phyloP scores from a whole-genome alignment of 345 rosid genomes.

The Noccaea caerulescens region DNA sequence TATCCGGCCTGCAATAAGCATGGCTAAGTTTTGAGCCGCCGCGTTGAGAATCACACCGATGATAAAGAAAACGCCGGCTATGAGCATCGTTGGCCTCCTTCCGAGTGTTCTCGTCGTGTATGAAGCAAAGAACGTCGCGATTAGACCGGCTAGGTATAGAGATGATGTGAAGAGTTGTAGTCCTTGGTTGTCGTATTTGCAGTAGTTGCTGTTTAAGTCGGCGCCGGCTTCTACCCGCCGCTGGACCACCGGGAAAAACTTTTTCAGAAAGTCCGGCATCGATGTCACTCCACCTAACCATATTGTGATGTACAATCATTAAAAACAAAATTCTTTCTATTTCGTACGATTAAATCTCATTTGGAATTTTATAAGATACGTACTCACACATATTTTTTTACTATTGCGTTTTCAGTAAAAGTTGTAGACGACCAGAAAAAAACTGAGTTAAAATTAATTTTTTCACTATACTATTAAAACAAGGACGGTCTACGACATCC shows the following conservation, averaged over 20 bases:
- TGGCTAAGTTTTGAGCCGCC: constrained; percentile 79
- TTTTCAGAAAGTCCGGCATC: constrained; percentile 76
- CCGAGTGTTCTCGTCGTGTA: constrained; percentile 90
- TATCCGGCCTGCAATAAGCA: constrained; percentile 89
- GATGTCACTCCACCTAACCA: constrained; percentile 85
- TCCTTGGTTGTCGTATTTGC: constrained; percentile 94
- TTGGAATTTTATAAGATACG: not conserved
- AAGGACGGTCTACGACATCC: constrained; percentile 6
- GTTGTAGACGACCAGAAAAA: not conserved
- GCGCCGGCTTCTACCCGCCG: constrained; percentile 43
- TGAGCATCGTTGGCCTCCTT: constrained; percentile 76
- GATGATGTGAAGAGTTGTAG: constrained; percentile 91
- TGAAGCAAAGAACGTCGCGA: constrained; percentile 90
- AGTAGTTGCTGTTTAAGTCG: constrained; percentile 59
- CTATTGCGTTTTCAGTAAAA: not conserved
- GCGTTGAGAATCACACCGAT: constrained; percentile 72
- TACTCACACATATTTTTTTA: too few relatives aligned
- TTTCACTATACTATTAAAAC: not conserved
- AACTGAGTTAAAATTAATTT: not conserved
- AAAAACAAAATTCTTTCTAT: not conserved
- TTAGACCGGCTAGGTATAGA: constrained; percentile 84
- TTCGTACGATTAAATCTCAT: not conserved
- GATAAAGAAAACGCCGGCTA: constrained; percentile 86
- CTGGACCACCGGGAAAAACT: constrained; percentile 82
- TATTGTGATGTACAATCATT: not conserved